A percentile compares a stretch with the other conserved stretches of the same genome.
These are phyloP conservation scores for Purpureocillium takamizusanense DNA, from an alignment of 2,329 filamentous ascomycete genomes.

Conservation along the genomic window DNA sequence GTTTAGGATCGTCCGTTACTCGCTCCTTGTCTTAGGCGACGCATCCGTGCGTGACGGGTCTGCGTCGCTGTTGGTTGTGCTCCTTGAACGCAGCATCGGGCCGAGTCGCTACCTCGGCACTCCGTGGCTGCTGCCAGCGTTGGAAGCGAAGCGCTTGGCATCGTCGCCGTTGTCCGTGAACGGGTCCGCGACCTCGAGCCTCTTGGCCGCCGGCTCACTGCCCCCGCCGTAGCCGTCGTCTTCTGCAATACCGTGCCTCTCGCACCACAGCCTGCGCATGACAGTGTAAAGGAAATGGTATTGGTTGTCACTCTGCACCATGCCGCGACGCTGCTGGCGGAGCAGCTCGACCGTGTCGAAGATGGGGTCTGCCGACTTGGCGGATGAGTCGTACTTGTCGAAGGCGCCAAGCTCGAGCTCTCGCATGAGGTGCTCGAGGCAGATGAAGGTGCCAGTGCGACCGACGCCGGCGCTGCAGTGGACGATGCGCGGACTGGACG, in stretches of 20 bases:
- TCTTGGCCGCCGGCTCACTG: slow-evolving; percentile 41
- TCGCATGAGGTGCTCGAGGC: slow-evolving; percentile 80
- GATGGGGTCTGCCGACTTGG: slow-evolving; percentile 52
- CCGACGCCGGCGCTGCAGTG: slow-evolving; percentile 91
- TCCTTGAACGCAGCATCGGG: slow-evolving; percentile 1
- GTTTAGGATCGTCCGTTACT: too few species aligned
- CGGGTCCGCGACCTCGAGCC: slow-evolving; percentile 41
- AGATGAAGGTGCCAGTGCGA: slow-evolving; percentile 90
- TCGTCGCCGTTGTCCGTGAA: slow-evolving; percentile 20
- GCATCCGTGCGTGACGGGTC: too few species aligned
- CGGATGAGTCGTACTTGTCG: slow-evolving; percentile 30
- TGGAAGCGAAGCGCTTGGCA: slow-evolving; percentile 12
- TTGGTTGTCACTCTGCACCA: slow-evolving; percentile 87
- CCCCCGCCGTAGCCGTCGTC: slow-evolving; percentile 22
- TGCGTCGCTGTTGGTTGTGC: too few species aligned
- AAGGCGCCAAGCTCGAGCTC: slow-evolving; percentile 72
- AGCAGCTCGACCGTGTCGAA: slow-evolving; percentile 71
- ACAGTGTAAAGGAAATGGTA: slow-evolving; percentile 86
- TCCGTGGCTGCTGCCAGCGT: slow-evolving; percentile 4
- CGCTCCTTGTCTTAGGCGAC: too few species aligned
- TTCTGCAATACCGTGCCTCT: slow-evolving; percentile 43
- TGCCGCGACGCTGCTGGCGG: slow-evolving; percentile 80
- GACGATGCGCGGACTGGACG: slow-evolving; percentile 61
- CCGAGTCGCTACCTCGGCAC: slow-evolving; percentile 3
- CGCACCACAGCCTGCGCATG: slow-evolving; percentile 63